Evolutionary conservation across 2,329 filamentous ascomycete genomes (phyloP).

Genomic region (Pseudogymnoascus destructans): DNA sequence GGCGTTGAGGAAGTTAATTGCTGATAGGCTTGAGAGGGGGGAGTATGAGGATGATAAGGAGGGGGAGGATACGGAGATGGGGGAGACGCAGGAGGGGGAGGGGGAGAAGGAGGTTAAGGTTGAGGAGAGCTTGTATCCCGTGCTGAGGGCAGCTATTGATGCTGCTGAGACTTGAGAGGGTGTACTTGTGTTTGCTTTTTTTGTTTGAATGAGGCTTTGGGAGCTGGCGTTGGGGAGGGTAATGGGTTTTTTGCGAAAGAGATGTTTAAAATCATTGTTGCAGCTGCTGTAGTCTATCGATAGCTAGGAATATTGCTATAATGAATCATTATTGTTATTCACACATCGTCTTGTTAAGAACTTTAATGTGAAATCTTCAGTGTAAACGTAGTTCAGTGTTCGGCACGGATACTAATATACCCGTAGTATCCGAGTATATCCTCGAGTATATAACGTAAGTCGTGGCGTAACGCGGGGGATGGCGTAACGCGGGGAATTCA

Average conservation of each 20-base stretch:
- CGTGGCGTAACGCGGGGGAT: too few relatives aligned
- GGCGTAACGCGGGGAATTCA: too few relatives aligned
- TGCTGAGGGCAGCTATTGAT: conserved; percentile 12
- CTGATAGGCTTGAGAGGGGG: conserved; percentile 40
- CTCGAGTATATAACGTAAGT: too few relatives aligned
- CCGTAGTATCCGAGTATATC: too few relatives aligned
- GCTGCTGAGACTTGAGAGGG: neutral
- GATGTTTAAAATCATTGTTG: neutral
- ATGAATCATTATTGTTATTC: neutral
- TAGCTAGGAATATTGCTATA: neutral
- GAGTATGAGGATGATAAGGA: conserved; percentile 34
- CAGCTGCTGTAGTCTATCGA: neutral
- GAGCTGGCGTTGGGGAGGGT: neutral
- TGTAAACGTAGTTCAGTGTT: too few relatives aligned
- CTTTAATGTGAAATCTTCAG: neutral
- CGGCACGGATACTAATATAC: too few relatives aligned
- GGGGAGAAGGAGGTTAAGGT: conserved; percentile 5
- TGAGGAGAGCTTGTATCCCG: conserved; percentile 11
- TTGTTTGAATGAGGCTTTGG: neutral
- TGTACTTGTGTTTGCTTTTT: neutral
- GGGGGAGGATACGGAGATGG: conserved; percentile 20
- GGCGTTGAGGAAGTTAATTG: conserved; percentile 44
- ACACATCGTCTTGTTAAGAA: neutral
- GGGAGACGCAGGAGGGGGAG: neutral
- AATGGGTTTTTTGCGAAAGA: neutral